Base-by-base conservation (phyloP, 805 yeast genomes). In the Saccharomycopsis vini region DNA sequence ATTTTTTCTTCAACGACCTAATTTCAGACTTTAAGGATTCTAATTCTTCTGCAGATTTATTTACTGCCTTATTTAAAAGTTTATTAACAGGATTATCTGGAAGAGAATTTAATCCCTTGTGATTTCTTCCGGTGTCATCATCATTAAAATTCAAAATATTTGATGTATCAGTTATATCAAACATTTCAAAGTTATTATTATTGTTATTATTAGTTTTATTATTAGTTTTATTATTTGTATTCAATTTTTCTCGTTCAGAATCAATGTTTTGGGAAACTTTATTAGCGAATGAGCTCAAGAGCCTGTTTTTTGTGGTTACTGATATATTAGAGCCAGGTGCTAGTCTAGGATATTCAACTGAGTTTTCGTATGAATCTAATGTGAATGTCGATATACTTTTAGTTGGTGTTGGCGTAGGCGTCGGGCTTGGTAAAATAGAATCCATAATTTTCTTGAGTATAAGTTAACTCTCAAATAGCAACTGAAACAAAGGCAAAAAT, bases 11-110 rank as follows among this genome's bases (percentile, higher is more conserved):
- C 19, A 47, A 39, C 23, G 21, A 19, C 12, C 23, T 24, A 16
- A 23, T 39, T 20, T 42, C 20, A 31, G n/a, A 32, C 21, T 30
- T 38, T 28, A 45, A 35, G 5, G n/a, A 22, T 19, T 13, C 36
- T 24, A 47, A 18, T 13, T 44, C 33, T n/a, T 37, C 19, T 7
- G 31, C 30, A 10, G 40, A 26, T 7, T 30, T 31, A 15, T 30
- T 34, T 4, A 39, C 24, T 2, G 50, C 38, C n/a, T 30, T 38
- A 23, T 32, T 32, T 35, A 47, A 32, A 4, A 47, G 22, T 24
- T 40, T 44, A 16, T 38, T 40, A 2, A 44, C 43, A 13, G 45
- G 46, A 16, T 44, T 36, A 3, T 44, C 42, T 16, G 50, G 50
- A 16, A 47, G 18, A 5, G 43, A 43, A 15, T 21, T 26, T 23